Base-by-base conservation (phyloP, 2,329 filamentous ascomycete species). In the Kalaharituber pfeilii region DNA sequence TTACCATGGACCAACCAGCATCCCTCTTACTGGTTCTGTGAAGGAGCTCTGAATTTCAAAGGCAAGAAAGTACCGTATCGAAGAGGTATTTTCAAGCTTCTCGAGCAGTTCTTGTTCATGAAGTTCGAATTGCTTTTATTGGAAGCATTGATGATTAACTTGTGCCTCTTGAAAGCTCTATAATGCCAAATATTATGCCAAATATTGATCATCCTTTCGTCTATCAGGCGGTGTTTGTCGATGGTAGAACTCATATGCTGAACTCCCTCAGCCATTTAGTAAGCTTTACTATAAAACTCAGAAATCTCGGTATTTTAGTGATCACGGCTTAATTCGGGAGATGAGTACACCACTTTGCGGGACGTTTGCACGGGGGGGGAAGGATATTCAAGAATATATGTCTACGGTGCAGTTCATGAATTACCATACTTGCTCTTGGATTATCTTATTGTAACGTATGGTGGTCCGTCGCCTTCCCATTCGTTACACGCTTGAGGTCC, bases 71-170 rank as follows among this genome's bases (percentile, higher is more conserved):
- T 65, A 75, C 79, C 52, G 84, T 95, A 11, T 89, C 86, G 0
- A 81, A 82, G 63, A 79, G 84, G 61, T 93, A 95, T 61, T 80
- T 86, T 62, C 73, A 79, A 26, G 80, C 87, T 0, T 70, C 96
- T 2, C 80, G 83, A 63, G 77, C 77, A 8, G 82, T 83, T 1
- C 72, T 98, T 5, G 76, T 80, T 15, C 82, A 86, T 63, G 87
- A 88, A 11, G 85, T 85, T 13, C 79, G 86, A 39, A 78, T 96
- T 50, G 84, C 87, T 0, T 95, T 88, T 66, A 76, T 94, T 56
- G 89, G 89, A 53, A 95, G 88, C 67, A 93, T 98, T 51, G 91
- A 98, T 66, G 91, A 98, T 67, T 91, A 98, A 68, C 74, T 98
- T 2, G 88, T 98, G 13, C 89, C 88, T 3, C 73, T 98, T 65